Evolutionary conservation across 2,329 filamentous ascomycete genomes (phyloP).

Genomic region (Epichloe typhina): DNA sequence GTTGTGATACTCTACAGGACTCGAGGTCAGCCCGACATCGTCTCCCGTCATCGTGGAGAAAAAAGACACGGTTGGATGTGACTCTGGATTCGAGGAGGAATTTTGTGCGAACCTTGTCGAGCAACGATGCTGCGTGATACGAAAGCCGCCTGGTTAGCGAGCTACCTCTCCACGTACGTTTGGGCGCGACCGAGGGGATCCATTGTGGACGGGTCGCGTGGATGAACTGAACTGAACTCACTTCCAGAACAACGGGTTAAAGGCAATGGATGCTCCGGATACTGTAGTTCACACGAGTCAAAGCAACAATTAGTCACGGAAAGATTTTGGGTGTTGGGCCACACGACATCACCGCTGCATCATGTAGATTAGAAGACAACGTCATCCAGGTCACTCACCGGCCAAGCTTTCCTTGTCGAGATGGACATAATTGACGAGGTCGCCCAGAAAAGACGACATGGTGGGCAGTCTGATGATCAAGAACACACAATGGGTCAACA

Average conservation of each 20-base stretch:
- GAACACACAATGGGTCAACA: neutral
- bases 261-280: constrained; percentile 68
- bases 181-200: too few relatives aligned
- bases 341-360: neutral
- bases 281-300: constrained; percentile 35
- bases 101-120: constrained; percentile 48
- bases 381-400: constrained; percentile 32
- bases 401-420: constrained; percentile 53
- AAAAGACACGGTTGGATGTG: constrained; percentile 6
- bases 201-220: neutral
- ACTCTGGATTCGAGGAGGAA: neutral
- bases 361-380: neutral
- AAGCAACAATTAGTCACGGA: constrained; percentile 3
- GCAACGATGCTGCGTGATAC: constrained; percentile 54
- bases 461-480: constrained; percentile 4
- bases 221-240: constrained; percentile 35
- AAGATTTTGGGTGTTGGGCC: neutral
- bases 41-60: constrained; percentile 5
- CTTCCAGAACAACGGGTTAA: constrained; percentile 99
- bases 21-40: constrained; percentile 8
- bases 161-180: neutral
- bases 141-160: constrained; percentile 1
- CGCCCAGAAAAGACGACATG: constrained; percentile 27
- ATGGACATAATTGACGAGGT: constrained; percentile 52
- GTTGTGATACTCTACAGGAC: constrained; percentile 67